phyloP scores from a whole-genome alignment of 257 asterid genomes.

The Plantago ovata region DNA sequence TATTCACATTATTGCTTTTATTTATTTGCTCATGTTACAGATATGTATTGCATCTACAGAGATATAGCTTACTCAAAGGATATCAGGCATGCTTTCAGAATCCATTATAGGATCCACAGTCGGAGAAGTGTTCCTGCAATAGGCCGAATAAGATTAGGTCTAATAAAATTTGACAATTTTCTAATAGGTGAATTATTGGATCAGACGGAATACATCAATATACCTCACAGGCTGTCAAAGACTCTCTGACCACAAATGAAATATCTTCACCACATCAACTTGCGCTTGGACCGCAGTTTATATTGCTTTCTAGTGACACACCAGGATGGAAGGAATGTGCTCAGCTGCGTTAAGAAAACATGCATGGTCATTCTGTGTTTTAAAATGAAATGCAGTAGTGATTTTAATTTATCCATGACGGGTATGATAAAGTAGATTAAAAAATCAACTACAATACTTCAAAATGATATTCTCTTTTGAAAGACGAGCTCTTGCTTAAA shows the following conservation, averaged over 20 bases:
- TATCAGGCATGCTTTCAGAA: neutral
- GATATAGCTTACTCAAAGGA: slow-evolving; percentile 9
- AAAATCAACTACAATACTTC: neutral
- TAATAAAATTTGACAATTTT: neutral
- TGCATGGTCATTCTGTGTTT: too few species aligned
- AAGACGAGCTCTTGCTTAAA: too few species aligned
- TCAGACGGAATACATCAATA: neutral
- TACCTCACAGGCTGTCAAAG: slow-evolving; percentile 1
- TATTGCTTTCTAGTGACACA: slow-evolving; percentile 69
- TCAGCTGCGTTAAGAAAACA: slow-evolving; percentile 45
- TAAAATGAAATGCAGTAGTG: neutral
- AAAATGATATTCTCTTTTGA: neutral
- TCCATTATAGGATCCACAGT: slow-evolving; percentile 5
- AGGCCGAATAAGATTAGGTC: slow-evolving; percentile 1
- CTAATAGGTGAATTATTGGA: neutral
- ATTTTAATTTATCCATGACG: neutral
- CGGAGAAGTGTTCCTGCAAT: neutral
- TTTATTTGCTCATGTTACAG: slow-evolving; percentile 21
- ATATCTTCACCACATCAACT: slow-evolving; percentile 51
- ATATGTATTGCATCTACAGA: slow-evolving; percentile 12
- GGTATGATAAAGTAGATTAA: neutral
- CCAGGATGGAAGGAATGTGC: slow-evolving; percentile 76
- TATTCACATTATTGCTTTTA: slow-evolving; percentile 7
- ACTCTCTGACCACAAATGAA: neutral
- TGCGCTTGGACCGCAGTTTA: slow-evolving; percentile 52